phyloP scores from a whole-genome alignment of 2,329 filamentous ascomycete genomes.

The Venturia pyrina region DNA sequence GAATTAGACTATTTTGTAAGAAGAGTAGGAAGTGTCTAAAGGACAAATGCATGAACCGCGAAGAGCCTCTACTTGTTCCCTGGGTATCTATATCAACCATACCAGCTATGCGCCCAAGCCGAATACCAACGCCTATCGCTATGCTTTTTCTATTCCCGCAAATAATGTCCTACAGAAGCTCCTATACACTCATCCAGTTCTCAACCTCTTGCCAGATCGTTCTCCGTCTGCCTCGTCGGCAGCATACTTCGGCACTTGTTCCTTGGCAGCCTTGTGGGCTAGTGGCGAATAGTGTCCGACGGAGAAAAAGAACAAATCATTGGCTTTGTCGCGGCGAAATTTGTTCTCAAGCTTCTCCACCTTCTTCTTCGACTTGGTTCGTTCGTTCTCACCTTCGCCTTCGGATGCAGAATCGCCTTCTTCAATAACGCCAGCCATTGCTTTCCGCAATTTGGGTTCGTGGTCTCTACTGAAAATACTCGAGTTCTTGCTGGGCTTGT shows the following conservation, averaged over 20 bases:
- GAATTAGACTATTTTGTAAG: too few relatives aligned
- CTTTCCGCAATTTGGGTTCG: slow-evolving; percentile 6
- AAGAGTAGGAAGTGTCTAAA: not conserved
- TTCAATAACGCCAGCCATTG: not conserved
- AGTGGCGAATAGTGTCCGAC: not conserved
- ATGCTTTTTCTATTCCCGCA: not conserved
- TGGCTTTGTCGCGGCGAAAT: not conserved
- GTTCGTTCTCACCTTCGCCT: slow-evolving; percentile 8
- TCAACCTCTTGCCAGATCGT: slow-evolving; percentile 8
- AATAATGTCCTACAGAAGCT: not conserved
- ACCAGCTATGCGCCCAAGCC: not conserved
- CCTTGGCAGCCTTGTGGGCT: not conserved
- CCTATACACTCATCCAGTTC: slow-evolving; percentile 6
- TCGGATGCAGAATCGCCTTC: slow-evolving; percentile 3
- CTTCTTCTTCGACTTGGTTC: slow-evolving; percentile 8
- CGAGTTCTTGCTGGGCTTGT: not conserved
- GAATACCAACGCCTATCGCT: not conserved
- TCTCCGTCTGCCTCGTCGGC: slow-evolving; percentile 1
- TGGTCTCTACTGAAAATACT: not conserved
- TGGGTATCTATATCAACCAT: not conserved
- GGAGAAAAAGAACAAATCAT: slow-evolving; percentile 10
- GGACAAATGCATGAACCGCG: not conserved
- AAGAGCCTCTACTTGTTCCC: not conserved
- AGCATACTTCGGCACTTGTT: not conserved
- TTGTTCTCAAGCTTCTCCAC: slow-evolving; percentile 6